Conservation (phyloP, 805 yeast genomes). For the Ascoidea tarda region DNA sequence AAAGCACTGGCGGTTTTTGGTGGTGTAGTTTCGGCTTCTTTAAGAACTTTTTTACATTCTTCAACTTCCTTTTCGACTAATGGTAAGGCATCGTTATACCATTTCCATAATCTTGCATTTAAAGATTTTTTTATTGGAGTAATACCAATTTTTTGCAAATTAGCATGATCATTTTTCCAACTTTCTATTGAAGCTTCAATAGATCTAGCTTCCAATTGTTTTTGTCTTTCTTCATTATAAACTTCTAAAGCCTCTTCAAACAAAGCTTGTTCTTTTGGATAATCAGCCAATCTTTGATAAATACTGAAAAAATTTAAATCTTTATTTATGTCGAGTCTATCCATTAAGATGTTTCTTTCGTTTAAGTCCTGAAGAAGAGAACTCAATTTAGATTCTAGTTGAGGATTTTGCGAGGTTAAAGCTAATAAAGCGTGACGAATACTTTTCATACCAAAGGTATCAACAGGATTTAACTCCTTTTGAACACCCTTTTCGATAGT, state of each 20-base stretch:
- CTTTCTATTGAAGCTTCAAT: constrained; percentile 75
- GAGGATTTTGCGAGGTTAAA: constrained; percentile 18
- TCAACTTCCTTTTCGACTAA: constrained; percentile 51
- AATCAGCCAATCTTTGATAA: constrained; percentile 35
- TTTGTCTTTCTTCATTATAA: constrained; percentile 66
- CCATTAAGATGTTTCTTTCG: constrained; percentile 21
- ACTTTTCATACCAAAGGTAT: constrained; percentile 63
- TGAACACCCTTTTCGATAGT: constrained; percentile 39
- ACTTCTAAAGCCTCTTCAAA: constrained; percentile 59
- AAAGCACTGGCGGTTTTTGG: constrained; percentile 12
- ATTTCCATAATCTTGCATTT: constrained; percentile 66
- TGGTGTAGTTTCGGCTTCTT: neutral
- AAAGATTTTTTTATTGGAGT: constrained; percentile 40
- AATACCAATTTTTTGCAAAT: constrained; percentile 39
- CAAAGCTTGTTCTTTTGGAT: constrained; percentile 25
- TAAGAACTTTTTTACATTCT: constrained; percentile 31
- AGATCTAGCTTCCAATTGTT: constrained; percentile 61
- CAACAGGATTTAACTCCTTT: constrained; percentile 47
- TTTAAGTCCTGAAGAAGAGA: constrained; percentile 19
- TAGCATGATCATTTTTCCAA: constrained; percentile 79
- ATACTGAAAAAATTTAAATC: constrained; percentile 52
- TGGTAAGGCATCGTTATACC: constrained; percentile 71
- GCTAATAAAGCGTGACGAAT: constrained; percentile 64
- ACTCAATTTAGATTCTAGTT: constrained; percentile 12
- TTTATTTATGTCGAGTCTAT: constrained; percentile 11